A percentile compares a stretch with the other conserved stretches of the same genome.
Conservation (phyloP, 106 monocot species). For the Xerophyta viscosa region DNA sequence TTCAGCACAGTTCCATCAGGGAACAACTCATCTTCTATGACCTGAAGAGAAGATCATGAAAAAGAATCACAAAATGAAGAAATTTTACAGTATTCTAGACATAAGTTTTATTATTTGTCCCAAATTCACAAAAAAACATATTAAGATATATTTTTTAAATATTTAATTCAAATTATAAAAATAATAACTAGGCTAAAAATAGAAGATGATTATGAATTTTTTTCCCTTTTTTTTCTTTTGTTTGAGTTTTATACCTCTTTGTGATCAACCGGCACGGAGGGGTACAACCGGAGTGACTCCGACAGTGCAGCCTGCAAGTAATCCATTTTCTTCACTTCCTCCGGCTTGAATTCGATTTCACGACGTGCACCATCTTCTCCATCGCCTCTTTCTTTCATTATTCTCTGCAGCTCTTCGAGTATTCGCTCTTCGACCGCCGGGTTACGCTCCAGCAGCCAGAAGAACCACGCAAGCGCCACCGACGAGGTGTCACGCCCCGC, state of each 20-base stretch:
- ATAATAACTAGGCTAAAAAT: no score
- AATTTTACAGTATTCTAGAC: no score
- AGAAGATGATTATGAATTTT: no score
- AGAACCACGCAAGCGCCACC: conserved; percentile 95
- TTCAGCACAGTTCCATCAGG: conserved; percentile 63
- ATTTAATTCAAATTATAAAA: no score
- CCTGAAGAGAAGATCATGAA: no score
- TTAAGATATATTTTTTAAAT: no score
- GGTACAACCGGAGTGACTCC: conserved; percentile 81
- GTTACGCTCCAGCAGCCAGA: conserved; percentile 42
- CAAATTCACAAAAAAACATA: no score
- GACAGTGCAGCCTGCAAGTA: conserved; percentile 93
- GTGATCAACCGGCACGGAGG: conserved; percentile 94
- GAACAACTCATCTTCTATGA: conserved; percentile 50
- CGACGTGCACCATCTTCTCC: not conserved
- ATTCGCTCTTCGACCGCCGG: conserved; percentile 38
- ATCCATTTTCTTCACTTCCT: conserved; percentile 89
- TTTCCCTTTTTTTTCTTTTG: no score
- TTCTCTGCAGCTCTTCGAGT: conserved; percentile 31
- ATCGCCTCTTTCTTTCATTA: conserved; percentile 23
- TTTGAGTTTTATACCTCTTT: conserved; percentile 29
- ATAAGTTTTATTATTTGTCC: no score
- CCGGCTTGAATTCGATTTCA: conserved; percentile 40
- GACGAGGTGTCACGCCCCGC: conserved; percentile 98
- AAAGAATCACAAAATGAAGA: no score